These are phyloP conservation scores for Ailanthus altissimus DNA, from an alignment of 345 rosid genomes.

Conservation along the genomic window DNA sequence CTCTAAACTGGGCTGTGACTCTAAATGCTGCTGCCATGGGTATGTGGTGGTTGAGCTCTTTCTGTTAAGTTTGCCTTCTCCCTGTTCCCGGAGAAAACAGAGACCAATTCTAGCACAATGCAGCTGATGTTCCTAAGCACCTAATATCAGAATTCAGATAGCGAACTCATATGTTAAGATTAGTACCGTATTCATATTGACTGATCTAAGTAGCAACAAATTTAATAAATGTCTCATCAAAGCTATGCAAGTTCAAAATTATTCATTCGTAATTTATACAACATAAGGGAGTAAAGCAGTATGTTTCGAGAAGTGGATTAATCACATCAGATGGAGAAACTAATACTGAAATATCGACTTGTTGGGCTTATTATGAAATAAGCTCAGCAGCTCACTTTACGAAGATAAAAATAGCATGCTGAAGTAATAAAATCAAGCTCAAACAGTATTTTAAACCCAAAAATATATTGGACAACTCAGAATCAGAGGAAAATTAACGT, in stretches of 20 bases:
- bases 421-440: too few relatives aligned
- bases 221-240: neutral
- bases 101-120: neutral
- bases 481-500: too few relatives aligned
- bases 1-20: neutral
- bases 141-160: neutral
- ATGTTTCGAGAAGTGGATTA: neutral
- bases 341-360: too few relatives aligned
- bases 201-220: neutral
- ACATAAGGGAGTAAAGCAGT: neutral
- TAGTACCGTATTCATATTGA: neutral
- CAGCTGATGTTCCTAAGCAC: neutral
- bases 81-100: conserved; percentile 63
- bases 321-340: neutral
- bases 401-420: too few relatives aligned
- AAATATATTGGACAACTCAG: too few relatives aligned
- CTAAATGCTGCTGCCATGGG: conserved; percentile 91
- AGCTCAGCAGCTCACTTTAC: too few relatives aligned
- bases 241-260: neutral
- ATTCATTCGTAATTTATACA: neutral
- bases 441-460: too few relatives aligned
- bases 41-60: conserved; percentile 78
- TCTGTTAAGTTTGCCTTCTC: conserved; percentile 83
- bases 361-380: too few relatives aligned
- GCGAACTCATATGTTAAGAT: neutral